Base-by-base conservation (phyloP, 1,284 basidiomycete species). In the Trametes versicolor region DNA sequence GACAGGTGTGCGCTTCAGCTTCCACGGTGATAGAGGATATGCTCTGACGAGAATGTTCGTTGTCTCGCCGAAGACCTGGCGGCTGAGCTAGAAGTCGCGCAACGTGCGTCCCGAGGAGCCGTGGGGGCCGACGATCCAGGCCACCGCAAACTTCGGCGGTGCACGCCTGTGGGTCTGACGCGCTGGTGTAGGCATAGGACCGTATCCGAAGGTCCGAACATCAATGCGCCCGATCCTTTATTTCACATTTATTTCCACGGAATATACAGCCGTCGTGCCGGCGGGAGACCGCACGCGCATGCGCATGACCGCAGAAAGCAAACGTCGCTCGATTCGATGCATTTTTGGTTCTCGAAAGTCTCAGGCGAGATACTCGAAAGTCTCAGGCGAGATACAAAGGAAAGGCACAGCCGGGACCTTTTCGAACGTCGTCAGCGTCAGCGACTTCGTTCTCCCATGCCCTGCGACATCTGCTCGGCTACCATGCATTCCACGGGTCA, bases 381-480 rank as follows among this genome's bases (percentile, higher is more conserved):
- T 29, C 53, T 43, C 37, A 29, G 32, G 10, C 21, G 12, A 8
- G 36, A 21, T 27, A 57, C 55, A 34, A 47, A 23, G 43, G 32
- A 21, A 48, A 57, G 55, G 55, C 23, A 48, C 45, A n/a, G n/a
- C 10, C 55, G 45, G 29, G 9, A 4, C 45, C 36, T 57, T 47
- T 36, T n/a, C 10, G 21, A 9, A 36, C 32, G 25, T 17, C 21
- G 43, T 32, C 53, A 27, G 37, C 37, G 37, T 17, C 53, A 29
- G 8, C 23, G 10, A 32, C 29, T 47, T 48, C 32, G n/a, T 48
- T 48, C 55, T 57, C 55, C n/a, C 55, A 48, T 47, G 55, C 27
- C 45, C 19, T 8, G 41, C 27, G 15, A 21, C 27, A 10, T 9
- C 43, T 47, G 12, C 32, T 6, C 55, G n/a, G 54, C 29, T 15